Base-by-base conservation (phyloP, 768 basidiomycete species). In the Boletus coccyginus region DNA sequence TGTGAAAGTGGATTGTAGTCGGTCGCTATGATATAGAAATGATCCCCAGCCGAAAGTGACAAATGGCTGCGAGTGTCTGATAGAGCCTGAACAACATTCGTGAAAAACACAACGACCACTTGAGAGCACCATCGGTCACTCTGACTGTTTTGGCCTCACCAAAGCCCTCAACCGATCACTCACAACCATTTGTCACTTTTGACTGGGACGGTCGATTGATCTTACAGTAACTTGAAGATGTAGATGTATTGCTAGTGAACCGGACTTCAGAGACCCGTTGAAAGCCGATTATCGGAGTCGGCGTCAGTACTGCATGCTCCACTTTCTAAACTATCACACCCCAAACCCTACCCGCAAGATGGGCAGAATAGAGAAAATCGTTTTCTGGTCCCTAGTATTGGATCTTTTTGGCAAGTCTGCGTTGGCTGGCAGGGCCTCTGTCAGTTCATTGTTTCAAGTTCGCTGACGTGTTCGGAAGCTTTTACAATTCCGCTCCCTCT, bases 401-500 rank as follows among this genome's bases (percentile, higher is more conserved):
- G 96, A 99, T 72, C 83, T 99, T 24, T 80, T 89, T 27, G 87
- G 87, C 80, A 63, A 63, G 81, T 73, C 21, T 7, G 8, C 16
- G 13, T 17, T 38, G 27, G 19, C 24, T 38, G 17, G 7, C 24
- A 17, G 35, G 35, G 21, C 21, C 21, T 21, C 41, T 48, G n/a
- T 0, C 27, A 27, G 27, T 32, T 38, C 31, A 19, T 14, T 5
- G 16, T 16, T 39, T 46, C 21, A 21, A 2, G 21, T 21, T 21
- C 4, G 48, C 53, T 73, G 60, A 65, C 50, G 45, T 50, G 51
- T 58, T 39, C 46, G 47, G 75, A 79, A 80, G 92, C 93, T 13
- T 96, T 95, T 73, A 97, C 93, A 24, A 90, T 96, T 45, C 94
- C 94, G 11, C 79, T 98, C n/a, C 96, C 96, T 21, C 82, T 98